Evolutionary conservation across 495 filamentous ascomycete species (phyloP), one percentile per base, ranked within the genome.

Genomic region (Staphylotrichum tortipilum): DNA sequence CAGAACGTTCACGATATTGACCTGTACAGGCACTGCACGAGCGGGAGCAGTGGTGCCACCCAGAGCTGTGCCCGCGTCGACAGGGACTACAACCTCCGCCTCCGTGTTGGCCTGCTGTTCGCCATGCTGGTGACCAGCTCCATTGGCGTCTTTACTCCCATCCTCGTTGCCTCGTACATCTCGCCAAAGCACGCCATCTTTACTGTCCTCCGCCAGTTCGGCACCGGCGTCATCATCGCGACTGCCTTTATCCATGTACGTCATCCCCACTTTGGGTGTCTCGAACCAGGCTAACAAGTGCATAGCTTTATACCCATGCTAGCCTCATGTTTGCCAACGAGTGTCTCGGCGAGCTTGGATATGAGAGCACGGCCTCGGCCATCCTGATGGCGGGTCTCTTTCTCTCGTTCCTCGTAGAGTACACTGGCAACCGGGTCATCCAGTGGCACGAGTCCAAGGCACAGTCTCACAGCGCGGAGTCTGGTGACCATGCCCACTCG

Each of bases 221-320:
- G 85, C 6, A 86, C 85, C 0, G 85, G 85, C 2, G 77, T 88
- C 18, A 80, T 88, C 50, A 71, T 88, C 37, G 72, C 84, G 4
- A 88, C 84, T 0, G 82, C 81, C 12, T 85, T 86, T 46, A 66
- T 88, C 17, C 84, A 88, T 58, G 77, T 82, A 48, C 62, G 73
- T 50, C n/a, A 21, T 15, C 7, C 33, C 38, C 2, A 0, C n/a
- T n/a, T n/a, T n/a, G n/a, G n/a, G n/a, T n/a, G n/a, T n/a, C n/a
- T 44, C 26, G 26, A 10, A 28, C 26, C 6, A 10, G 18, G 10
- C 26, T 23, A 39, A 30, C 7, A 31, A 45, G 24, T 18, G 3
- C 49, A n/a, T n/a, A 82, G 78, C 73, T 86, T 9, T 77, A 78
- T 48, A 84, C 81, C 0, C 79, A 86, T 47, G 83, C 82, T 0